Evolutionary conservation across 139 green algal genomes (phyloP).

Genomic region (Picochlorum sp.): DNA sequence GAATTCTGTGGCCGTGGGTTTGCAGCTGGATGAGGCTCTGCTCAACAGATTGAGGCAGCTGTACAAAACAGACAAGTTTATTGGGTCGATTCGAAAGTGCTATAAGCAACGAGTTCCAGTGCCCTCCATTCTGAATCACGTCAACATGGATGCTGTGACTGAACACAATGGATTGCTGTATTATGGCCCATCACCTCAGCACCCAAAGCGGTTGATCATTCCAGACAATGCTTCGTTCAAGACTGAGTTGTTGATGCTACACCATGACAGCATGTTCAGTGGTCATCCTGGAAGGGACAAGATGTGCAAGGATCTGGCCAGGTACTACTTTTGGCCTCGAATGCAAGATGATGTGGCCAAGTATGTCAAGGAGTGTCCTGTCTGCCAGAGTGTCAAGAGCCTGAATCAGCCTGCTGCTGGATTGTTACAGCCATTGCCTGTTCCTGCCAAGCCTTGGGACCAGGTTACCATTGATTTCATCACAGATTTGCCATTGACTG

Average conservation of each 20-base stretch:
- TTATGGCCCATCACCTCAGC: background rate
- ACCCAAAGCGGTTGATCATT: background rate
- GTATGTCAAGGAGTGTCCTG: background rate
- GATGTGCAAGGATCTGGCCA: background rate
- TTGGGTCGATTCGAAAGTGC: too few relatives aligned
- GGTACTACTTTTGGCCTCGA: background rate
- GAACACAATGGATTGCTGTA: background rate
- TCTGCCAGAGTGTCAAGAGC: background rate
- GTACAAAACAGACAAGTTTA: too few relatives aligned
- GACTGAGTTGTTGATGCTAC: background rate
- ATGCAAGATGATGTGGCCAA: background rate
- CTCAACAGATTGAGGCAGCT: too few relatives aligned
- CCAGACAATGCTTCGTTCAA: background rate
- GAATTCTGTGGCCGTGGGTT: too few relatives aligned
- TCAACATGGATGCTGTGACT: background rate
- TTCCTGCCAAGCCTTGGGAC: conserved; percentile 29
- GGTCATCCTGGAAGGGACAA: too few relatives aligned
- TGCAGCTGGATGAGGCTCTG: too few relatives aligned
- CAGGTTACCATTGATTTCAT: too few relatives aligned
- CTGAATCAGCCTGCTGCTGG: background rate
- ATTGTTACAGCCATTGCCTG: conserved; percentile 21
- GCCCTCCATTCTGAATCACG: too few relatives aligned
- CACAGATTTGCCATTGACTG: too few relatives aligned
- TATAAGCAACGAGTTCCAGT: too few relatives aligned
- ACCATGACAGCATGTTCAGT: too few relatives aligned